A percentile compares a stretch with the other conserved stretches of the same genome.
phyloP scores from a whole-genome alignment of 176 grass and related monocot species.

The Hordeum marinum region DNA sequence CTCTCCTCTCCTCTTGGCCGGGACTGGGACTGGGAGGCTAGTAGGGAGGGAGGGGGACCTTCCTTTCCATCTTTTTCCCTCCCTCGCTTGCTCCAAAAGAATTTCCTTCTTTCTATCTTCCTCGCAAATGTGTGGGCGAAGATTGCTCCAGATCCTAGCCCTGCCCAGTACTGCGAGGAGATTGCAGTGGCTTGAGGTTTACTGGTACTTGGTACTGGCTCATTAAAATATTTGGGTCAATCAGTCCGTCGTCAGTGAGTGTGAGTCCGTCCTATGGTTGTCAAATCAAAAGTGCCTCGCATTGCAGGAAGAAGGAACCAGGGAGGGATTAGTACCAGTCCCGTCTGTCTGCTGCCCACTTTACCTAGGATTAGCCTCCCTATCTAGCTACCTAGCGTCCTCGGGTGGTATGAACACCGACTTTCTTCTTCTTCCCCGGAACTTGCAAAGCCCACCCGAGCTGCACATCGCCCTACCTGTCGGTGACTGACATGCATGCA shows the following conservation, averaged over 20 bases:
- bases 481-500: neutral
- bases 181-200: slow-evolving; percentile 24
- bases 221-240: neutral
- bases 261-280: neutral
- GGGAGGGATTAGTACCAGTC: neutral
- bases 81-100: neutral
- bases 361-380: neutral
- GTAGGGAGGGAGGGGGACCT: neutral
- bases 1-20: neutral
- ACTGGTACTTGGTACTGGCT: neutral
- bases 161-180: neutral
- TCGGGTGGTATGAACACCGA: neutral
- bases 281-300: slow-evolving; percentile 23
- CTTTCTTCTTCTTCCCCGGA: neutral
- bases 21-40: neutral
- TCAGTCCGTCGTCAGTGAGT: neutral
- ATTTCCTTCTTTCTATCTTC: neutral
- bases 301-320: slow-evolving; percentile 12
- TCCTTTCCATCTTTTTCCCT: neutral
- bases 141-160: neutral
- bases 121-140: slow-evolving; percentile 7
- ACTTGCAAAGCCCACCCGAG: neutral
- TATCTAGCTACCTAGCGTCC: neutral
- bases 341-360: neutral
- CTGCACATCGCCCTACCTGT: slow-evolving; percentile 11